These are phyloP conservation scores for Agaricus subrufescens DNA, from an alignment of 768 basidiomycete genomes.

Conservation along the genomic window DNA sequence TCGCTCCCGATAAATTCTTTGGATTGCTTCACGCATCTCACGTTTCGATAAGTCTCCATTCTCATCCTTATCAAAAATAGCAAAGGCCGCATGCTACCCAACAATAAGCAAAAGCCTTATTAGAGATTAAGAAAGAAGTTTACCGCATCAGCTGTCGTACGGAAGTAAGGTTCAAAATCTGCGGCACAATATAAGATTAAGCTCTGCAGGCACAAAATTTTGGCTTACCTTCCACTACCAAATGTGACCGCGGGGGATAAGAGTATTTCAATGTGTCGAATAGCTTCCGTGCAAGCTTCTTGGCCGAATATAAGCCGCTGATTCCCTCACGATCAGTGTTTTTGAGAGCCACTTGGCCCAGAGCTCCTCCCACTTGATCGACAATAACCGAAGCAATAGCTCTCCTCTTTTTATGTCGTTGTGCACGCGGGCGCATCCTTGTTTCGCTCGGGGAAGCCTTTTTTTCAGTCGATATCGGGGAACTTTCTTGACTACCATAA, in stretches of 20 bases:
- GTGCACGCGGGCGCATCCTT: slow-evolving; percentile 5
- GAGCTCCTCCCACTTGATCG: slow-evolving; percentile 65
- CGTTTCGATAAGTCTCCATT: slow-evolving; percentile 75
- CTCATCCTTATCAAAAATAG: slow-evolving; percentile 73
- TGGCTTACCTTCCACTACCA: slow-evolving; percentile 59
- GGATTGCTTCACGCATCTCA: slow-evolving; percentile 82
- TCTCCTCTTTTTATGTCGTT: slow-evolving; percentile 35
- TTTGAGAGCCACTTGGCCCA: slow-evolving; percentile 68
- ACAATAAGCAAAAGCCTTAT: slow-evolving; percentile 6
- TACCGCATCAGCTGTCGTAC: slow-evolving; percentile 66
- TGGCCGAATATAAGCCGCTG: slow-evolving; percentile 54
- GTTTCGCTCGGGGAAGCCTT: background rate
- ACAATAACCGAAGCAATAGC: slow-evolving; percentile 64
- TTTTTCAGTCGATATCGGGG: slow-evolving; percentile 7
- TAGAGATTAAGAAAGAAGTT: slow-evolving; percentile 17
- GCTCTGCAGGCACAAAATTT: background rate
- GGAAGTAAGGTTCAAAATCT: slow-evolving; percentile 82
- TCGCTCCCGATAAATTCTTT: slow-evolving; percentile 74
- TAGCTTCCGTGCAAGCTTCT: slow-evolving; percentile 63
- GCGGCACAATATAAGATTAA: background rate
- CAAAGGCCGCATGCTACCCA: slow-evolving; percentile 59
- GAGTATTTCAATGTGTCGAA: slow-evolving; percentile 59
- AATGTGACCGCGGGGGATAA: slow-evolving; percentile 52
- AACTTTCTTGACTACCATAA: background rate
- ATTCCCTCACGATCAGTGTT: slow-evolving; percentile 46